These are phyloP conservation scores for Sordaria brevicollis DNA, from an alignment of 495 filamentous ascomycete species.

Conservation along the genomic window DNA sequence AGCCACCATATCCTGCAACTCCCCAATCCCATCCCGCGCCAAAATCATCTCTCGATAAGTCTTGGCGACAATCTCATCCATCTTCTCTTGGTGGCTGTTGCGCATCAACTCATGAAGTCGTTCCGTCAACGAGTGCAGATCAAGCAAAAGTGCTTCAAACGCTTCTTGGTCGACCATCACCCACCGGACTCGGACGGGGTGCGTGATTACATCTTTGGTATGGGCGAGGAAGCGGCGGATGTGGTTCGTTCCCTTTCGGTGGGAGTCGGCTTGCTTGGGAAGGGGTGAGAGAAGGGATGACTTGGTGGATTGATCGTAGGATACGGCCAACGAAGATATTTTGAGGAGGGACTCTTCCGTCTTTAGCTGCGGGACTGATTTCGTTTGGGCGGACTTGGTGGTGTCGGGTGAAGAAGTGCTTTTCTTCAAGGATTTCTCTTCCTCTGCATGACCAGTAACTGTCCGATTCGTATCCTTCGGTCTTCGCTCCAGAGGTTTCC, in stretches of 20 bases:
- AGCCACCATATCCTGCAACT: constrained; percentile 18
- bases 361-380: too few relatives aligned
- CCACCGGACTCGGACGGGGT: constrained; percentile 22
- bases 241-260: constrained; percentile 15
- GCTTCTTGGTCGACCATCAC: constrained; percentile 18
- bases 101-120: constrained; percentile 23
- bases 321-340: constrained; percentile 18
- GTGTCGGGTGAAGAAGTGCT: not conserved
- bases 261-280: constrained; percentile 3
- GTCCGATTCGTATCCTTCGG: too few relatives aligned
- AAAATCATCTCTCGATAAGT: constrained; percentile 26
- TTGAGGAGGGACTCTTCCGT: not conserved
- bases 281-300: too few relatives aligned
- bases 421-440: too few relatives aligned
- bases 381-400: too few relatives aligned
- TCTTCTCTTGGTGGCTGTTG: constrained; percentile 11
- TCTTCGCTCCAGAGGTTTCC: too few relatives aligned
- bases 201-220: constrained; percentile 21
- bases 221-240: constrained; percentile 16
- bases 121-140: constrained; percentile 22
- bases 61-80: constrained; percentile 24
- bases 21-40: constrained; percentile 16
- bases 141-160: constrained; percentile 15
- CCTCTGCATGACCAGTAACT: too few relatives aligned
- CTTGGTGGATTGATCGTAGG: constrained; percentile 10